Conservation (phyloP, 148 eudicot genomes). For the Suaeda aralocaspica region DNA sequence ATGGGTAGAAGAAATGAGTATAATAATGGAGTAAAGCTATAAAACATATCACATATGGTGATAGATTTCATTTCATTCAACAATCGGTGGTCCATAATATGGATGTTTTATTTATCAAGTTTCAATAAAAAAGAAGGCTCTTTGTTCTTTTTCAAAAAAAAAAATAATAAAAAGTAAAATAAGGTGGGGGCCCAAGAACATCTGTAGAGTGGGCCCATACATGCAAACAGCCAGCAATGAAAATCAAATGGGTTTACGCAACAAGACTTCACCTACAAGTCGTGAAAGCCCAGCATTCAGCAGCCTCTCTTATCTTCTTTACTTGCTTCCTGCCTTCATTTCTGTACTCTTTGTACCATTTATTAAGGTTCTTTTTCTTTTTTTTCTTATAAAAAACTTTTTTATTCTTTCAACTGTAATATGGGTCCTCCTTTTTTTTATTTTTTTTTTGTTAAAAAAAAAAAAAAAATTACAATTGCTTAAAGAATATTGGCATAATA, state of each 20-base stretch:
- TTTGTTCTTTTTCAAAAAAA: background rate
- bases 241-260: slow-evolving; percentile 3
- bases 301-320: background rate
- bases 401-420: too few species aligned
- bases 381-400: background rate
- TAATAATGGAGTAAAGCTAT: too few species aligned
- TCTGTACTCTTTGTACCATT: background rate
- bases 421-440: too few species aligned
- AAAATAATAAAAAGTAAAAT: background rate
- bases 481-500: background rate
- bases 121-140: background rate
- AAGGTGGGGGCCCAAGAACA: background rate
- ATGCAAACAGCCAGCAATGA: background rate
- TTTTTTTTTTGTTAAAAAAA: too few species aligned
- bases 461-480: too few species aligned
- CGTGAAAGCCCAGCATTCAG: background rate
- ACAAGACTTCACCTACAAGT: slow-evolving; percentile 6
- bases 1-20: too few species aligned
- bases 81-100: background rate
- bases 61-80: too few species aligned
- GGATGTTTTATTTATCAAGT: too few species aligned
- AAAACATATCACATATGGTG: too few species aligned
- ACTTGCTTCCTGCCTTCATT: background rate
- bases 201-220: background rate
- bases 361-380: background rate